Conservation (phyloP, 2,329 filamentous ascomycete species). For the Pestalotiopsis sp. region DNA sequence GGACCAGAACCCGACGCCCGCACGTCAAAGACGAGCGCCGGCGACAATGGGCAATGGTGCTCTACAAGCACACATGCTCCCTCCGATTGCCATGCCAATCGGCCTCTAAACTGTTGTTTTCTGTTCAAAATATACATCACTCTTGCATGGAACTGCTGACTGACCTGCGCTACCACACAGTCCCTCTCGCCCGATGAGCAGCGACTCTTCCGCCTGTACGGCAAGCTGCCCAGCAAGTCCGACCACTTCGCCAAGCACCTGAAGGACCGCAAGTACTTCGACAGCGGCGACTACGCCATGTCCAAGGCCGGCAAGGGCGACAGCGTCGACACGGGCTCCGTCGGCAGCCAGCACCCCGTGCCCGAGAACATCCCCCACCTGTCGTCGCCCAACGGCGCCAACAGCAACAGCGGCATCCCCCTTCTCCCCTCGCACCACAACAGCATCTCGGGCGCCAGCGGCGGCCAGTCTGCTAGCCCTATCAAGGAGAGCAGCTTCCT, state of each 20-base stretch:
- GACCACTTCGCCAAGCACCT: conserved; percentile 97
- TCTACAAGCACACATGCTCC: not conserved
- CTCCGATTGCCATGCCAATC: not conserved
- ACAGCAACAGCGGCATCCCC: conserved; percentile 87
- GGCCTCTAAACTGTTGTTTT: not conserved
- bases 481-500: conserved; percentile 90
- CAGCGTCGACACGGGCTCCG: conserved; percentile 87
- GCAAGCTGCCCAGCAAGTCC: conserved; percentile 94
- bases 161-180: conserved; percentile 45
- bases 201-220: conserved; percentile 93
- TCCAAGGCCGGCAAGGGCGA: conserved; percentile 97
- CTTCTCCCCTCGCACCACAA: conserved; percentile 76
- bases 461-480: conserved; percentile 67
- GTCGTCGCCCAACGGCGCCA: conserved; percentile 70
- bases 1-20: not conserved
- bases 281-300: conserved; percentile 94
- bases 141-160: not conserved
- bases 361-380: conserved; percentile 95
- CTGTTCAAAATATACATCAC: not conserved
- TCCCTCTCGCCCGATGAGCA: conserved; percentile 93
- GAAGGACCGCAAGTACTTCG: conserved; percentile 99
- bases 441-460: conserved; percentile 47
- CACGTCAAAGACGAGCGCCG: not conserved
- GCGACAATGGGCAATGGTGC: not conserved
- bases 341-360: conserved; percentile 91